Evolutionary conservation across 768 basidiomycete species (phyloP).

Genomic region (Termitomyces sp.): DNA sequence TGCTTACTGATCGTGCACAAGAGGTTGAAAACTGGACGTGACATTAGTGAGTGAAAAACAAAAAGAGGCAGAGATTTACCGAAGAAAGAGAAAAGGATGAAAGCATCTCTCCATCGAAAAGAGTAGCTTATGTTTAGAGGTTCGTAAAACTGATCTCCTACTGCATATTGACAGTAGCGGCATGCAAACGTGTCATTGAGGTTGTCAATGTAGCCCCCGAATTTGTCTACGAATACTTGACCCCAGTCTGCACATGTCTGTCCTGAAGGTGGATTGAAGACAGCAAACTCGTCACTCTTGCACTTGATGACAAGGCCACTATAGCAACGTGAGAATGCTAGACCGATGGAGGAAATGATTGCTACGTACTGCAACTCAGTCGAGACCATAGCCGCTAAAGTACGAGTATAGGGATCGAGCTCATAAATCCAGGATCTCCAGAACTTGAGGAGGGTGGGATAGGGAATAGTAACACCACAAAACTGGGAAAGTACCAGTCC

Average conservation of each 20-base stretch:
- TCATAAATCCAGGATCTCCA: conserved; percentile 80
- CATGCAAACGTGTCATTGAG: conserved; percentile 54
- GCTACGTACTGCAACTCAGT: conserved; percentile 64
- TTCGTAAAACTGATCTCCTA: conserved; percentile 66
- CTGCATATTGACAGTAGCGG: conserved; percentile 65
- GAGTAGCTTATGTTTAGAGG: conserved; percentile 64
- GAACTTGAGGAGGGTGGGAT: conserved; percentile 55
- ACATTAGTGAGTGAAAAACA: neutral
- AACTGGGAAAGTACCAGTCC: conserved; percentile 61
- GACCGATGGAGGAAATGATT: neutral
- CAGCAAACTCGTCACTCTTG: conserved; percentile 60
- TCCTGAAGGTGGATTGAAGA: conserved; percentile 68
- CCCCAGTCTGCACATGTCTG: conserved; percentile 75
- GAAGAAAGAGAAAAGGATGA: conserved; percentile 59
- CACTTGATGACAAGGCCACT: conserved; percentile 64
- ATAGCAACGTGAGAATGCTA: conserved; percentile 10
- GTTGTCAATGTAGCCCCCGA: conserved; percentile 76
- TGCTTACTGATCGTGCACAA: conserved; percentile 44
- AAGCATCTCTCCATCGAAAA: conserved; percentile 64
- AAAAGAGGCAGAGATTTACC: conserved; percentile 27
- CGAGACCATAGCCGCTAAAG: conserved; percentile 66
- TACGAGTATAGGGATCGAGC: conserved; percentile 64
- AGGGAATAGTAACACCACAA: conserved; percentile 79
- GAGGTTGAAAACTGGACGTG: conserved; percentile 59
- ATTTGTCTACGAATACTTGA: conserved; percentile 48